phyloP scores from a whole-genome alignment of 2,329 filamentous ascomycete genomes.

The Xylaria hypoxylon region DNA sequence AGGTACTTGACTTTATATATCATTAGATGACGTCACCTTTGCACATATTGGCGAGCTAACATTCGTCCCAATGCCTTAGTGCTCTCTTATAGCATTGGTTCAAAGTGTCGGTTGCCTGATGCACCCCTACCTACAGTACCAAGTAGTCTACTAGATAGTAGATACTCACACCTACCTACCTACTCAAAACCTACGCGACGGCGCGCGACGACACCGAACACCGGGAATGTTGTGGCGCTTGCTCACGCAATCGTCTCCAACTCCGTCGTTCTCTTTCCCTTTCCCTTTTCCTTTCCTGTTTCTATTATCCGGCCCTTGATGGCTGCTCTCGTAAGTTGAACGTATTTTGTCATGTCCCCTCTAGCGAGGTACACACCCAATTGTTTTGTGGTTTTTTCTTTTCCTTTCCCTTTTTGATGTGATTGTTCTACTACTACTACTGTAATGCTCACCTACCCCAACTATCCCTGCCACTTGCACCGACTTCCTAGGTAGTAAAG shows the following conservation, averaged over 20 bases:
- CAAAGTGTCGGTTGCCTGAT: background rate
- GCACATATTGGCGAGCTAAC: background rate
- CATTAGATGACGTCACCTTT: constrained; percentile 15
- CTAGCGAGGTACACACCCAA: no score
- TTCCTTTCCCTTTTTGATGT: constrained; percentile 5
- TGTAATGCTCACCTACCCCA: background rate
- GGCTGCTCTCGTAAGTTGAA: constrained; percentile 53
- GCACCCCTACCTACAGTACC: background rate
- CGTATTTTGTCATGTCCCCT: constrained; percentile 6
- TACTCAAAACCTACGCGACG: no score
- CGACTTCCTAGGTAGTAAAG: no score
- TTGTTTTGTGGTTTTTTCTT: background rate
- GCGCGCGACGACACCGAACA: background rate
- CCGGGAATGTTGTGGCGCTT: constrained; percentile 12
- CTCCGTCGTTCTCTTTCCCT: constrained; percentile 3
- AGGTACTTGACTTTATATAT: background rate
- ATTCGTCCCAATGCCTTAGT: no score
- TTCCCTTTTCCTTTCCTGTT: no score
- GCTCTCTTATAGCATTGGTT: no score
- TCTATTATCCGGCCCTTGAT: constrained; percentile 39
- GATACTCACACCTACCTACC: no score
- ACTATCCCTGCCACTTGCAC: background rate
- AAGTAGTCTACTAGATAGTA: no score
- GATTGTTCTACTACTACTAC: background rate
- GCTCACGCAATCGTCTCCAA: background rate